Evolutionary conservation across 2,329 filamentous ascomycete genomes (phyloP).

Genomic region (Hypoxylon sp.): DNA sequence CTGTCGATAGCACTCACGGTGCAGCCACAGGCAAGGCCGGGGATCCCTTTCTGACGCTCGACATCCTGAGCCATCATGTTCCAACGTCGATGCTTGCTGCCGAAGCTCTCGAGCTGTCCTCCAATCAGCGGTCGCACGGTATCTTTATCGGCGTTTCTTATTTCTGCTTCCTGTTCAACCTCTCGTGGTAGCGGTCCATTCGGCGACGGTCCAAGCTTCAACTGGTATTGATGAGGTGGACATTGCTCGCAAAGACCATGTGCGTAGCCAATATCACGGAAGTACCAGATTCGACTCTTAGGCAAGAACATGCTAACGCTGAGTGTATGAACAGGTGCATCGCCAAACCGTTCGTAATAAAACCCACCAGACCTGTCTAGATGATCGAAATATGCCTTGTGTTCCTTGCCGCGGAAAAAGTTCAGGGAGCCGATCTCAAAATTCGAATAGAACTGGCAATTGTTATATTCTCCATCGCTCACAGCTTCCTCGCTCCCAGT

Average conservation of each 20-base stretch:
- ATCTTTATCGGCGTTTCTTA: background rate
- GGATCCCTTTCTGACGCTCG: conserved; percentile 55
- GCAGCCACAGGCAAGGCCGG: conserved; percentile 57
- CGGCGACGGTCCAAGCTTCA: conserved; percentile 37
- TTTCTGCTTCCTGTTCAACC: conserved; percentile 16
- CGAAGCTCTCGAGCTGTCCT: conserved; percentile 47
- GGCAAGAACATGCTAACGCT: conserved; percentile 69
- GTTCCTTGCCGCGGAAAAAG: conserved; percentile 65
- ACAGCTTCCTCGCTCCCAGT: conserved; percentile 28
- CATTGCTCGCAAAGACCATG: conserved; percentile 62
- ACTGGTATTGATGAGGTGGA: conserved; percentile 50
- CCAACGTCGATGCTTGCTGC: conserved; percentile 57
- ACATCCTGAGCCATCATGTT: conserved; percentile 58
- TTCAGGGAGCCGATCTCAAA: conserved; percentile 68
- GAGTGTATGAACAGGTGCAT: conserved; percentile 68
- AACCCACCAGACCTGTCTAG: conserved; percentile 66
- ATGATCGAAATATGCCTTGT: conserved; percentile 65
- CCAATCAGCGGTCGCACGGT: background rate
- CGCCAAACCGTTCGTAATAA: conserved; percentile 63
- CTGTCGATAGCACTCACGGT: conserved; percentile 62
- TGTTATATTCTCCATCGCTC: conserved; percentile 62
- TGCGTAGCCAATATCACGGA: conserved; percentile 63
- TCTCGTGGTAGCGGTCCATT: conserved; percentile 28
- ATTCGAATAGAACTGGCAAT: conserved; percentile 66
- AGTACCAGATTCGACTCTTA: conserved; percentile 66